Percentiles rank a stretch among this genome's conserved stretches.
These are phyloP conservation scores for Psilocybe tampanensis DNA, from an alignment of 768 basidiomycete genomes.

Conservation along the genomic window DNA sequence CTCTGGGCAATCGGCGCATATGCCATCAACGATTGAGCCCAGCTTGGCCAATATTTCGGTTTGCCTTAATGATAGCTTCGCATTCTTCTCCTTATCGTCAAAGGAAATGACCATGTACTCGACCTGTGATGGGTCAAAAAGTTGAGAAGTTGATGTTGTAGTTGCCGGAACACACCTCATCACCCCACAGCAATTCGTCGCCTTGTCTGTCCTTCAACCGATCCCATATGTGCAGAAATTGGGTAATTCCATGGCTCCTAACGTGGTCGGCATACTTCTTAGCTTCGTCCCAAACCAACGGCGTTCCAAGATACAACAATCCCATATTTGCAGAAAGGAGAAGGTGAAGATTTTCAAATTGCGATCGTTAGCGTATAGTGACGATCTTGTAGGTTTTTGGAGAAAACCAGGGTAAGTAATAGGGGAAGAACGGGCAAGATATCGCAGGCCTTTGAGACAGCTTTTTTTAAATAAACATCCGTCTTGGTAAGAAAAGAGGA, in stretches of 20 bases:
- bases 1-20: conserved; percentile 60
- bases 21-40: conserved; percentile 63
- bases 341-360: not conserved
- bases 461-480: conserved; percentile 8
- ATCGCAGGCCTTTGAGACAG: not conserved
- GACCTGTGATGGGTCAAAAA: conserved; percentile 43
- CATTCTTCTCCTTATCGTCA: conserved; percentile 77
- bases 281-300: conserved; percentile 89
- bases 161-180: conserved; percentile 68
- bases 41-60: conserved; percentile 90
- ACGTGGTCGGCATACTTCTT: conserved; percentile 89
- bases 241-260: conserved; percentile 88
- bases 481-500: conserved; percentile 29
- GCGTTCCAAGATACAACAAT: conserved; percentile 89
- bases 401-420: conserved; percentile 1
- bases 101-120: conserved; percentile 96
- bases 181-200: conserved; percentile 96
- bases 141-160: not conserved
- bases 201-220: conserved; percentile 88
- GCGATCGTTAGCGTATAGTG: not conserved
- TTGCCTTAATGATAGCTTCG: conserved; percentile 91
- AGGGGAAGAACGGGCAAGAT: not conserved
- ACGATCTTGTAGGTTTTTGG: not conserved
- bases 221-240: conserved; percentile 94
- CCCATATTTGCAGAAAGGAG: conserved; percentile 63